These are phyloP conservation scores for Bipolaris cookei DNA, from an alignment of 2,329 filamentous ascomycete genomes.

Conservation along the genomic window DNA sequence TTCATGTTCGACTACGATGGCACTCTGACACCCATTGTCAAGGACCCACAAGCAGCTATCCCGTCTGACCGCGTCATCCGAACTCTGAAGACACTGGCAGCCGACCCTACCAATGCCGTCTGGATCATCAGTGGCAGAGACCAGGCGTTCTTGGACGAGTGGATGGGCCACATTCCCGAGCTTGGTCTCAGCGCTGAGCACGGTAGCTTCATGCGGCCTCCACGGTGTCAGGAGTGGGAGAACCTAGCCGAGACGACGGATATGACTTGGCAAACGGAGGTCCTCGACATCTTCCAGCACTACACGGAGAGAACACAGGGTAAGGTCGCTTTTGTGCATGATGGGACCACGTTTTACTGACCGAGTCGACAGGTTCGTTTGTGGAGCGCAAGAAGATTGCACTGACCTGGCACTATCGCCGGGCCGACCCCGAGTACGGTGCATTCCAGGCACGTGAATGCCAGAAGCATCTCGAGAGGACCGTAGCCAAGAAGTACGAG, in stretches of 20 bases:
- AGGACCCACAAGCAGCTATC: slow-evolving; percentile 85
- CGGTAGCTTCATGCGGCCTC: slow-evolving; percentile 90
- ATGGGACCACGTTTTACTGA: slow-evolving; percentile 18
- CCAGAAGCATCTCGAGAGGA: slow-evolving; percentile 78
- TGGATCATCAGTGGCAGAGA: slow-evolving; percentile 98
- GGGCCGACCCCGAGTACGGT: slow-evolving; percentile 85
- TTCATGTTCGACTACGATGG: slow-evolving; percentile 99
- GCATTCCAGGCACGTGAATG: slow-evolving; percentile 80
- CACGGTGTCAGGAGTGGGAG: slow-evolving; percentile 78
- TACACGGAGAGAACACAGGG: slow-evolving; percentile 88
- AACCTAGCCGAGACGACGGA: slow-evolving; percentile 86
- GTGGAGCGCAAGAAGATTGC: slow-evolving; percentile 95
- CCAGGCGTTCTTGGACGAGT: slow-evolving; percentile 86
- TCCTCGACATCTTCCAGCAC: slow-evolving; percentile 81
- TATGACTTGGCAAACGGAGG: slow-evolving; percentile 91
- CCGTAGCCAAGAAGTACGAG: slow-evolving; percentile 79
- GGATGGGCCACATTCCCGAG: slow-evolving; percentile 87
- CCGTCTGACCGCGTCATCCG: slow-evolving; percentile 83
- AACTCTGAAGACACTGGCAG: slow-evolving; percentile 77
- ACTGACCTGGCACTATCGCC: slow-evolving; percentile 95
- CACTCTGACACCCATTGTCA: slow-evolving; percentile 91
- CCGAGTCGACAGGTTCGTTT: slow-evolving; percentile 69
- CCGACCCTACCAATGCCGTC: slow-evolving; percentile 83
- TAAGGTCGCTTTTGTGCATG: slow-evolving; percentile 48
- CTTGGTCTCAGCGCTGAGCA: slow-evolving; percentile 97